Evolutionary conservation across 257 asterid species (phyloP), one percentile per base, ranked within the genome.

Genomic region (Salvia miltiorrhiza): DNA sequence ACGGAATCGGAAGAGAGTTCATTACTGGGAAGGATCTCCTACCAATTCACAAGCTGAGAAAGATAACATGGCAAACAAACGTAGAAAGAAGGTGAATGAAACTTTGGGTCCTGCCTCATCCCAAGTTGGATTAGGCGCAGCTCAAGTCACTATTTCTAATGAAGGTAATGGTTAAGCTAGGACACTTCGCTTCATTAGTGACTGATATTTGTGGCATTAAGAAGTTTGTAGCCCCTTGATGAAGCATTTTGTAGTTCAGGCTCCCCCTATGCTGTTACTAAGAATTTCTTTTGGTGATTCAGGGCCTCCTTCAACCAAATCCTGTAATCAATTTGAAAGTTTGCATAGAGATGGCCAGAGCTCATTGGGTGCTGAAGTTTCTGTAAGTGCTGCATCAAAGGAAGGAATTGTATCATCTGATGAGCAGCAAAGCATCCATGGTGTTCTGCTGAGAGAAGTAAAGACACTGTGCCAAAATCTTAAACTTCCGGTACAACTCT

Each of bases 1-100:
- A 23, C 75, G 89, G 70, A 88, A 60, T 80, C 85, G 97, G 76
- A 94, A 90, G 86, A 88, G 96, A 82, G 86, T 76, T 73, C 79
- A 77, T 12, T 77, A 81, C 81, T 69, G 77, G 66, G 87, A 82
- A 49, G 80, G 28, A 58, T 70, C 84, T 56, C 37, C 77, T 23
- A 63, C 57, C 24, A 73, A 76, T 30, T 57, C 79, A 61, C 78
- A 78, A 49, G 10, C 32, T 57, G 82, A 62, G 73, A 76, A 69
- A 73, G 85, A 77, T 80, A 85, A 80, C 30, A 64, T 71, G 50
- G 85, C 56, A 47, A 89, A 80, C 78, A 90, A 89, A 74, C 87
- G 84, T 67, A 86, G 78, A 78, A 90, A 81, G 78, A 66, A 71
- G 63, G 77, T 70, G 24, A 77, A 63, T 73, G 83, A 76, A 71